These are phyloP conservation scores for Capillidium rhysosporum DNA, from an alignment of 371 early-diverging fungal genomes.

Conservation along the genomic window DNA sequence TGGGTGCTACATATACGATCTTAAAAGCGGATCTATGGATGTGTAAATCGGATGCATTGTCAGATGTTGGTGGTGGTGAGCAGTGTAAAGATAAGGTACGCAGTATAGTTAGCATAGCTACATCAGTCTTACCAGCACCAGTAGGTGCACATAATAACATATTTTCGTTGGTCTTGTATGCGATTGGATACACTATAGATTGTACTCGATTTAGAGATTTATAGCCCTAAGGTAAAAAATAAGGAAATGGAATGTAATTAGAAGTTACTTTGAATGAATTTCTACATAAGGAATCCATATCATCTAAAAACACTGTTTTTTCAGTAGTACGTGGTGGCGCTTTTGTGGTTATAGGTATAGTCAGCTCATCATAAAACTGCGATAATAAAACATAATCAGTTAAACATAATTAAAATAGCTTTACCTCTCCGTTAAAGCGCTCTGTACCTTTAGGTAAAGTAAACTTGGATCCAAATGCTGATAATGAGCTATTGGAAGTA, in stretches of 20 bases:
- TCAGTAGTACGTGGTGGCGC: slow-evolving; percentile 36
- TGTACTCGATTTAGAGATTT: slow-evolving; percentile 81
- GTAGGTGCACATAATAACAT: slow-evolving; percentile 99
- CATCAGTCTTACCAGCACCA: slow-evolving; percentile 98
- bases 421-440: slow-evolving; percentile 25
- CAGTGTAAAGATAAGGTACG: slow-evolving; percentile 49
- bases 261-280: slow-evolving; percentile 44
- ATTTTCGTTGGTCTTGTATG: slow-evolving; percentile 88
- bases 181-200: slow-evolving; percentile 82
- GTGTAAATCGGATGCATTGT: slow-evolving; percentile 21
- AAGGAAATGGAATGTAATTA: not conserved
- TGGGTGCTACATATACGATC: slow-evolving; percentile 98
- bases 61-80: slow-evolving; percentile 20
- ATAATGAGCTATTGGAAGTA: slow-evolving; percentile 24
- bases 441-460: slow-evolving; percentile 48
- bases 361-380: slow-evolving; percentile 59
- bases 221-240: slow-evolving; percentile 32
- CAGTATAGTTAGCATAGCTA: slow-evolving; percentile 86
- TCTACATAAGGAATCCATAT: slow-evolving; percentile 50
- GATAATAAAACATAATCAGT: no score
- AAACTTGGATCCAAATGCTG: slow-evolving; percentile 38
- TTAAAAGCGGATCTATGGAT: slow-evolving; percentile 70
- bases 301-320: slow-evolving; percentile 28
- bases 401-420: no score
- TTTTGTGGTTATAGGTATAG: slow-evolving; percentile 41